Evolutionary conservation across 78 protist genomes (phyloP), one percentile per base, ranked within the genome.

Genomic region (Bodo saltans): DNA sequence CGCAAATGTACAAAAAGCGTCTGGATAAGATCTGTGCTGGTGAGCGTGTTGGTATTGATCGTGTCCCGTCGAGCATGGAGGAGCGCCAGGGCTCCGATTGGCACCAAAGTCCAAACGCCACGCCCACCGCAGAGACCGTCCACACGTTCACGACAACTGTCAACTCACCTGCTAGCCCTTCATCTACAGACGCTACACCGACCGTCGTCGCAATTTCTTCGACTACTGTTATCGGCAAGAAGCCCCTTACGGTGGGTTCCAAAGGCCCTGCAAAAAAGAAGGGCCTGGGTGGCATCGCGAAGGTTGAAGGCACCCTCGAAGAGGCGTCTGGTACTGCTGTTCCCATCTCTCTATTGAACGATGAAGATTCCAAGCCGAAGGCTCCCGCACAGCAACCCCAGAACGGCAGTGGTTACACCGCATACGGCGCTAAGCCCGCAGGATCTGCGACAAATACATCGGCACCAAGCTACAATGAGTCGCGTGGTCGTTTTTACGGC

Each of bases 11-110:
- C 81, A 76, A 76, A 27, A 3, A 39, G 34, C 81, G 42, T 33
- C 70, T 76, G 17, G 81, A 76, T 38, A 76, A 76, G 68, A 17
- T 76, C 27, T 8, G 4, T 38, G 35, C 12, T 3, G 81, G 81
- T 29, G 35, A 76, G 60, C 69, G n/a, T 8, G 60, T 47, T 8
- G 8, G n/a, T 17, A 8, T 47, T 8, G n/a, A 23, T 8, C n/a
- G n/a, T n/a, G n/a, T 17, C n/a, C 60, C 60, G 60, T 47, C 60
- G n/a, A 17, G 60, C 60, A 47, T 47, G 60, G 60, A 17, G 8
- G 17, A 23, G 60, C n/a, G 60, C 60, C 8, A 23, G 60, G 60
- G 60, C n/a, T 23, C 60, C 60, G n/a, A 17, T 17, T 23, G n/a
- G 17, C 8, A 23, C n/a, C 17, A 8, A 8, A 23, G n/a, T 17